phyloP scores from a whole-genome alignment of 139 green algal species.

The Tetratostichococcus sp. region DNA sequence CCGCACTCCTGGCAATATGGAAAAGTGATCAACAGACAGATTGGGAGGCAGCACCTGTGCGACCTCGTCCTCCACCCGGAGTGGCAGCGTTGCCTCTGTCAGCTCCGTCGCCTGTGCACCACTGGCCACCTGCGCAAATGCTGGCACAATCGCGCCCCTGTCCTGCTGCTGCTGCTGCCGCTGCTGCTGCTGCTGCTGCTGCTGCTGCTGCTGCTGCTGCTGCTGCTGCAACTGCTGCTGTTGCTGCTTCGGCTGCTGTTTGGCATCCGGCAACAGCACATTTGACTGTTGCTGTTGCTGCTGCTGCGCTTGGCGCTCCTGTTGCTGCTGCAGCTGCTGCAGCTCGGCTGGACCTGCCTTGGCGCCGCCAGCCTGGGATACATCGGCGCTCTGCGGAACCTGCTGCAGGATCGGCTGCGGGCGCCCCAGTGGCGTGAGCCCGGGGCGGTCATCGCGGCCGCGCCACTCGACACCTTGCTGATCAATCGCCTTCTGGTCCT shows the following conservation, averaged over 20 bases:
- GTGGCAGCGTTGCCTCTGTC: slow-evolving; percentile 17
- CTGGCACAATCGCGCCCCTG: too few species aligned
- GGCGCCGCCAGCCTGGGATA: too few species aligned
- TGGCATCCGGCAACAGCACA: neutral
- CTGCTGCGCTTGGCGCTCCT: too few species aligned
- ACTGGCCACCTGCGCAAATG: too few species aligned
- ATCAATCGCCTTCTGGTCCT: neutral
- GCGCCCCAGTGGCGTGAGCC: neutral
- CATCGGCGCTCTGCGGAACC: too few species aligned
- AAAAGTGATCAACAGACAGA: too few species aligned
- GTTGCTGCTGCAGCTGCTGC: slow-evolving; percentile 3
- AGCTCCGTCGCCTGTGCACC: slow-evolving; percentile 8
- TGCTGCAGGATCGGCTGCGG: too few species aligned
- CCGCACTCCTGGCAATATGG: too few species aligned
- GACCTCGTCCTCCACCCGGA: neutral
- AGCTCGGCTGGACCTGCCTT: too few species aligned
- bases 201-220: neutral
- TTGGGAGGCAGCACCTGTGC: neutral
- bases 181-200: neutral
- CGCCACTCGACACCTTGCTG: neutral
- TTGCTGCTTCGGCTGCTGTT: neutral
- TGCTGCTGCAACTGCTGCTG: neutral
- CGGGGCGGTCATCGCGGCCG: neutral
- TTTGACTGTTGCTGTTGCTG: neutral
- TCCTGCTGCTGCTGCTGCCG: too few species aligned